A percentile compares a stretch with the other conserved stretches of the same genome.
phyloP scores from a whole-genome alignment of 2,329 filamentous ascomycete species.

The Arachnomyces sp. region DNA sequence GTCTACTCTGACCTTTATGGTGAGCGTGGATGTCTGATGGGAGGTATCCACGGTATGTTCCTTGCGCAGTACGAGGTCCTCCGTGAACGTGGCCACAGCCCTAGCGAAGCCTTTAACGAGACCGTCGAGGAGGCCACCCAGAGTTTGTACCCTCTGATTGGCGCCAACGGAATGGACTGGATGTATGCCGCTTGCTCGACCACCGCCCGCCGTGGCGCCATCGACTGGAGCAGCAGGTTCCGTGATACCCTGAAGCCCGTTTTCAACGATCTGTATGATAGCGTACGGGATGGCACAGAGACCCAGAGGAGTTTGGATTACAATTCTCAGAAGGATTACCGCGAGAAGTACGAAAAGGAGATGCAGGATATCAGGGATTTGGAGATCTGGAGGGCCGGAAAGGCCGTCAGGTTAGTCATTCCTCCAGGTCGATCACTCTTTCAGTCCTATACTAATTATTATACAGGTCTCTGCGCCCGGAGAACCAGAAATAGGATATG shows the following conservation, averaged over 20 bases:
- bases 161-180: slow-evolving; percentile 98
- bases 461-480: slow-evolving; percentile 64
- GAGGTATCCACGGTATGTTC: slow-evolving; percentile 99
- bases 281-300: slow-evolving; percentile 84
- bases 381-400: slow-evolving; percentile 98
- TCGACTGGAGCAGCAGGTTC: slow-evolving; percentile 97
- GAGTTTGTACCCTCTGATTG: slow-evolving; percentile 94
- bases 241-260: slow-evolving; percentile 98
- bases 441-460: slow-evolving; percentile 9
- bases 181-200: slow-evolving; percentile 99
- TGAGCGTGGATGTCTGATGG: slow-evolving; percentile 99
- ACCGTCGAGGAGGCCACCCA: slow-evolving; percentile 99
- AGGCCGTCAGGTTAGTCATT: slow-evolving; percentile 72
- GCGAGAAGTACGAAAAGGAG: slow-evolving; percentile 94
- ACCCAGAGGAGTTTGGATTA: slow-evolving; percentile 95
- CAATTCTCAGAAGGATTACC: slow-evolving; percentile 93
- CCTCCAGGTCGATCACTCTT: not conserved
- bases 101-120: slow-evolving; percentile 99
- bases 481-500: slow-evolving; percentile 70
- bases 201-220: slow-evolving; percentile 93
- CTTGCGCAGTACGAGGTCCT: slow-evolving; percentile 99
- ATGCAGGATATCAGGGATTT: slow-evolving; percentile 96
- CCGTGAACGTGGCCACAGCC: slow-evolving; percentile 94
- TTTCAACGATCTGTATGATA: slow-evolving; percentile 95
- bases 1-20: slow-evolving; percentile 99